These are phyloP conservation scores for Wickerhamiella brachini DNA, from an alignment of 805 yeast species.

Conservation along the genomic window DNA sequence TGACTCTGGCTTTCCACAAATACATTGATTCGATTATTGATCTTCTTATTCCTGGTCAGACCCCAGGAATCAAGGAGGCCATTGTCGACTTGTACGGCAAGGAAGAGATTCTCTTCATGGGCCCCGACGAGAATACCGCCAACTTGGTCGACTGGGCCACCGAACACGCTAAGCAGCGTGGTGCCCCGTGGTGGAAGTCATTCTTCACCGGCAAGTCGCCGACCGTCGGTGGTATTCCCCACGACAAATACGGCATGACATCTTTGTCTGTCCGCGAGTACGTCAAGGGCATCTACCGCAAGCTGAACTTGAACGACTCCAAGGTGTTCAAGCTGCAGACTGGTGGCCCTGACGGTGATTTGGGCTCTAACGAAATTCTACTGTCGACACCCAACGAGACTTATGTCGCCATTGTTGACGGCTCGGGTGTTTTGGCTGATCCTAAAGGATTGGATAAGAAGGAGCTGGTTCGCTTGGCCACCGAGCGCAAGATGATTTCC, in stretches of 20 bases:
- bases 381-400: slow-evolving; percentile 56
- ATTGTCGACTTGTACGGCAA: slow-evolving; percentile 74
- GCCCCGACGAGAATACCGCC: slow-evolving; percentile 99
- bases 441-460: slow-evolving; percentile 73
- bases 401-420: slow-evolving; percentile 85
- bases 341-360: slow-evolving; percentile 98
- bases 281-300: slow-evolving; percentile 76
- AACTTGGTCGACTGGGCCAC: slow-evolving; percentile 96
- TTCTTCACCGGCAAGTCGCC: slow-evolving; percentile 95
- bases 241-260: slow-evolving; percentile 97
- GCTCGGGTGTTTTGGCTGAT: slow-evolving; percentile 89
- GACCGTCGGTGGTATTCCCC: slow-evolving; percentile 90
- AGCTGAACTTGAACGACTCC: slow-evolving; percentile 45
- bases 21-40: slow-evolving; percentile 87
- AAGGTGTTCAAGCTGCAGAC: slow-evolving; percentile 75
- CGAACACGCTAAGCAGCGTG: slow-evolving; percentile 76
- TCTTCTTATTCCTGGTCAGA: slow-evolving; percentile 52
- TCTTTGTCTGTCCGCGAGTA: slow-evolving; percentile 85
- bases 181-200: slow-evolving; percentile 97
- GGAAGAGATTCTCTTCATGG: slow-evolving; percentile 88
- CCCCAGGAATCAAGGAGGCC: slow-evolving; percentile 66
- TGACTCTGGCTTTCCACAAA: slow-evolving; percentile 77
- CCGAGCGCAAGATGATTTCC: slow-evolving; percentile 58
- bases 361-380: slow-evolving; percentile 89
- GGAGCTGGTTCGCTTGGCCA: slow-evolving; percentile 70